Conservation (phyloP, 1,284 basidiomycete species). For the Pseudozyma sp. region DNA sequence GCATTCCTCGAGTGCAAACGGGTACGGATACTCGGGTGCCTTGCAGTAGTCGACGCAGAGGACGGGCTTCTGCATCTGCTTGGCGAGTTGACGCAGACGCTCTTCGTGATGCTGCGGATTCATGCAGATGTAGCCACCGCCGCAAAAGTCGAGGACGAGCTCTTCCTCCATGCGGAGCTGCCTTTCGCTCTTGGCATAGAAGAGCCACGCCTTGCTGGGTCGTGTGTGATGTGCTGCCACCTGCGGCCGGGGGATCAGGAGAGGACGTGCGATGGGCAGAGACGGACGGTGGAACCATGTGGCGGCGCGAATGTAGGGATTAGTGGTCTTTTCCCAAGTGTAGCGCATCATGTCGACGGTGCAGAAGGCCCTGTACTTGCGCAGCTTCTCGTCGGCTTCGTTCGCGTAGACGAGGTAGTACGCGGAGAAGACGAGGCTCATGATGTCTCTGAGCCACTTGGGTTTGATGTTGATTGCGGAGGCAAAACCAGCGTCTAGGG, state of each 20-base stretch:
- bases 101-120: conserved; percentile 87
- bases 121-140: conserved; percentile 97
- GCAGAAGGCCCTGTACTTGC: conserved; percentile 88
- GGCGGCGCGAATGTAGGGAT: conserved; percentile 84
- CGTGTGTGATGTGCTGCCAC: conserved; percentile 71
- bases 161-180: conserved; percentile 72
- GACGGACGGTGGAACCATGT: conserved; percentile 74
- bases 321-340: conserved; percentile 96
- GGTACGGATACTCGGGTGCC: conserved; percentile 77
- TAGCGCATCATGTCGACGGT: conserved; percentile 93
- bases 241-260: conserved; percentile 82
- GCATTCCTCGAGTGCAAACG: conserved; percentile 85
- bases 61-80: conserved; percentile 81
- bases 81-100: conserved; percentile 86
- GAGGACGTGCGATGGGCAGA: conserved; percentile 78
- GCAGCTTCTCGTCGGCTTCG: conserved; percentile 87
- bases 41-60: conserved; percentile 94
- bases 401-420: conserved; percentile 96
- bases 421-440: conserved; percentile 76
- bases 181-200: conserved; percentile 79
- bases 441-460: conserved; percentile 87
- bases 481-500: conserved; percentile 95
- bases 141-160: conserved; percentile 79
- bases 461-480: conserved; percentile 93
- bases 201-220: conserved; percentile 85